Conservation (phyloP, 306 rosid species). For the Rosa chinensis region DNA sequence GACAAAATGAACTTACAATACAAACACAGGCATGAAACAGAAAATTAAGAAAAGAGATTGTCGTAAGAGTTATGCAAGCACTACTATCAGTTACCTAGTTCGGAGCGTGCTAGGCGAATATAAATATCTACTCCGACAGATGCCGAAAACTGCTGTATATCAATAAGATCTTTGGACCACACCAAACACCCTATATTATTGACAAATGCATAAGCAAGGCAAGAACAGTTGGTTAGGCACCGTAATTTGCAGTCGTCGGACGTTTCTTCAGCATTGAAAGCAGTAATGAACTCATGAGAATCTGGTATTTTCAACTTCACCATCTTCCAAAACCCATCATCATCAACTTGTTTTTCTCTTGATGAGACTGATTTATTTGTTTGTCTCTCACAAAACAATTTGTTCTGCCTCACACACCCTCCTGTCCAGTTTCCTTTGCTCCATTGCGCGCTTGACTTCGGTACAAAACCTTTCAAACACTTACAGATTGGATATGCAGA, state of each 20-base stretch:
- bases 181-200: slow-evolving; percentile 28
- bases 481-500: not conserved
- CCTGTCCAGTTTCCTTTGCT: slow-evolving; percentile 21
- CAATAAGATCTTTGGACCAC: slow-evolving; percentile 29
- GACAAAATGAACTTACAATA: not conserved
- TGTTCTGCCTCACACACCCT: slow-evolving; percentile 16
- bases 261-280: not conserved
- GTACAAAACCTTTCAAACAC: slow-evolving; percentile 26
- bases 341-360: not conserved
- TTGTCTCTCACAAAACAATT: slow-evolving; percentile 19
- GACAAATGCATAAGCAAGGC: slow-evolving; percentile 28
- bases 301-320: slow-evolving; percentile 17
- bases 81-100: slow-evolving; percentile 30
- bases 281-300: slow-evolving; percentile 10
- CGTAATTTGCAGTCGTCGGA: slow-evolving; percentile 14
- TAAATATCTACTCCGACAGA: slow-evolving; percentile 7
- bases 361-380: not conserved
- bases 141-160: not conserved
- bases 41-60: not conserved
- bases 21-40: not conserved
- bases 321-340: slow-evolving; percentile 12
- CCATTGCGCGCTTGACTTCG: slow-evolving; percentile 18
- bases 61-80: not conserved
- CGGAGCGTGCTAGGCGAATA: slow-evolving; percentile 30
- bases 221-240: slow-evolving; percentile 39